Percentiles rank a stretch among this genome's conserved stretches.
Conservation (phyloP, 2,329 filamentous ascomycete species). For the Pseudocercospora fijiensis region DNA sequence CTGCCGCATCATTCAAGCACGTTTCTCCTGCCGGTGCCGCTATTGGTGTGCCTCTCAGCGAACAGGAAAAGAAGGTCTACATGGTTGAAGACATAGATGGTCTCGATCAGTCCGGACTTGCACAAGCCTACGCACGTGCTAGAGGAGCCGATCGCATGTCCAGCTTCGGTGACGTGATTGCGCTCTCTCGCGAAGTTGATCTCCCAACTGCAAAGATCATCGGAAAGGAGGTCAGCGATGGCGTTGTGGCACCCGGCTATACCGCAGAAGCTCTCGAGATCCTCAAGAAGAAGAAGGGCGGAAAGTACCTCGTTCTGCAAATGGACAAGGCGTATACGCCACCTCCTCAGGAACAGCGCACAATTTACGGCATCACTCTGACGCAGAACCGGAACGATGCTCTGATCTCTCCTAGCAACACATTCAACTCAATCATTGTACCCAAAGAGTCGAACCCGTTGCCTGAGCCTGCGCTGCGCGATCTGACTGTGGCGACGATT, state of each 20-base stretch:
- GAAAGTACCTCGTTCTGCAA: constrained; percentile 92
- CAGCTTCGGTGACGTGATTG: constrained; percentile 95
- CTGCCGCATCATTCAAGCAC: constrained; percentile 98
- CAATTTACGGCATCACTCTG: constrained; percentile 85
- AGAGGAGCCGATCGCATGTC: constrained; percentile 97
- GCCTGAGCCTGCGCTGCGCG: constrained; percentile 77
- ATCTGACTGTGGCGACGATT: constrained; percentile 92
- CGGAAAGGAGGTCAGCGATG: constrained; percentile 94
- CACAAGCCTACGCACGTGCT: constrained; percentile 93
- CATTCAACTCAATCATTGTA: constrained; percentile 81
- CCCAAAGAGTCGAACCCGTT: constrained; percentile 74
- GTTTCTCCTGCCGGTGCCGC: constrained; percentile 95
- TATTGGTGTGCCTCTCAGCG: constrained; percentile 81
- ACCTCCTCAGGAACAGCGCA: constrained; percentile 71
- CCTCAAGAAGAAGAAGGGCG: constrained; percentile 95
- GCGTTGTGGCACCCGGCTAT: constrained; percentile 89
- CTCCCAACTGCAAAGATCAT: constrained; percentile 95
- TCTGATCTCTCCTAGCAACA: constrained; percentile 73
- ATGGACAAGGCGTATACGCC: constrained; percentile 88
- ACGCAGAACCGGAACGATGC: constrained; percentile 92
- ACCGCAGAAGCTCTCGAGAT: constrained; percentile 82
- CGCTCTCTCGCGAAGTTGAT: constrained; percentile 86
- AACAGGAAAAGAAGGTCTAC: constrained; percentile 93
- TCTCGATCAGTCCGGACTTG: constrained; percentile 79
- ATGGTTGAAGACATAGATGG: constrained; percentile 95